Evolutionary conservation across 306 rosid species (phyloP).

Genomic region (Quercus cerris): DNA sequence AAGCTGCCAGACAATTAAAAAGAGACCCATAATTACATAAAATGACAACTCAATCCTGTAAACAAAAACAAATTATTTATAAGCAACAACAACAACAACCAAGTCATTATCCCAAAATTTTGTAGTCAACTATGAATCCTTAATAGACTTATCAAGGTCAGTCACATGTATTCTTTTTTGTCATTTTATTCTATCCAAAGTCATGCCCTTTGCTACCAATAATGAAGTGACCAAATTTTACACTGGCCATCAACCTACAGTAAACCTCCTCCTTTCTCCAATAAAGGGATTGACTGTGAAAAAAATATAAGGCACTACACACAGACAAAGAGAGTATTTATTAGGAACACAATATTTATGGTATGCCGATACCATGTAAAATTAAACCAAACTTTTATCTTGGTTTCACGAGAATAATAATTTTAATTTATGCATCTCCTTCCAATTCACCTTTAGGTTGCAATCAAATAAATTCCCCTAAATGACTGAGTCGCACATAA

Average conservation of each 20-base stretch:
- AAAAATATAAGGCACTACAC: no score
- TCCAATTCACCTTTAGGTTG: not conserved
- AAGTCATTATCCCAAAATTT: no score
- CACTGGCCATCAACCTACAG: no score
- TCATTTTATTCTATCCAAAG: no score
- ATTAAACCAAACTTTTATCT: not conserved
- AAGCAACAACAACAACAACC: not conserved
- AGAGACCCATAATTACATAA: constrained; percentile 6
- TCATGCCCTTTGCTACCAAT: no score
- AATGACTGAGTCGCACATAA: not conserved
- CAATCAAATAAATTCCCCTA: not conserved
- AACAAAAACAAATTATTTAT: not conserved
- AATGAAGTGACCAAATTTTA: no score
- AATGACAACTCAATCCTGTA: constrained; percentile 1
- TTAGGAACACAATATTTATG: not conserved
- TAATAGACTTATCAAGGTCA: no score
- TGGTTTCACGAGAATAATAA: not conserved
- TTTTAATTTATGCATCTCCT: not conserved
- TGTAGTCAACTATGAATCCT: no score
- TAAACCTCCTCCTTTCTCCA: no score
- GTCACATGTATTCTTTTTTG: no score
- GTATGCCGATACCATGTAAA: not conserved
- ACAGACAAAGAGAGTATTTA: no score
- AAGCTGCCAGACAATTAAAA: constrained; percentile 47
- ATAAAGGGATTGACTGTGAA: no score